Conservation (phyloP, 2,329 filamentous ascomycete genomes). For the Xylariales sp. region DNA sequence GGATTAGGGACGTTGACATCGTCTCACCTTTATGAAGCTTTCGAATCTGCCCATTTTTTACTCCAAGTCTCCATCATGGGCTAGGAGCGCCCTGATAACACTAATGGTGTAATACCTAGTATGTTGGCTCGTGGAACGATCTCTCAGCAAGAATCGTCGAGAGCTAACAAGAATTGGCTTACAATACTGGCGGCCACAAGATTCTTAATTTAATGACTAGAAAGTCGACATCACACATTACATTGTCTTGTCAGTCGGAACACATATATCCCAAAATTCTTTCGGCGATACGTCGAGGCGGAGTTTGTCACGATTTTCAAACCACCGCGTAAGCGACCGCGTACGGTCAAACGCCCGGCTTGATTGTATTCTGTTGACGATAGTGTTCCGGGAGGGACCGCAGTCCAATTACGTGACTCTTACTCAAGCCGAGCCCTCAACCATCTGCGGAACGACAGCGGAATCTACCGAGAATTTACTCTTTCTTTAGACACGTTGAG, state of each 20-base stretch:
- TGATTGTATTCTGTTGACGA: no score
- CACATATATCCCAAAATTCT: neutral
- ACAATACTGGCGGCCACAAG: neutral
- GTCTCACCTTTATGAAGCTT: slow-evolving; percentile 2
- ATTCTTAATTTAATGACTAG: slow-evolving; percentile 1
- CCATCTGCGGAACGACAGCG: no score
- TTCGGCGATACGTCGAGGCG: neutral
- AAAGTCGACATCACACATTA: neutral
- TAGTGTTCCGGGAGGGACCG: no score
- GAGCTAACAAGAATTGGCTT: slow-evolving; percentile 8
- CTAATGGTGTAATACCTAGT: no score
- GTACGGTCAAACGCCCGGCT: no score
- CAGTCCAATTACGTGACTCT: no score
- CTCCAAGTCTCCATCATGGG: no score
- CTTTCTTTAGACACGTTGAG: no score
- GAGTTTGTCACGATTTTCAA: neutral
- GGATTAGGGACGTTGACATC: neutral
- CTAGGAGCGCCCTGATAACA: neutral
- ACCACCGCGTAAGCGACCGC: no score
- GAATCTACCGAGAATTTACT: no score
- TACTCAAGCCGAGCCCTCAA: no score
- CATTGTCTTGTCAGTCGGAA: neutral
- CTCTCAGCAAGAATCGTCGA: neutral
- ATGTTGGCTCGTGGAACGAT: neutral
- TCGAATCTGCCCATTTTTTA: neutral